Conservation (phyloP, 1,284 basidiomycete genomes). For the Cryptococcus sp. region DNA sequence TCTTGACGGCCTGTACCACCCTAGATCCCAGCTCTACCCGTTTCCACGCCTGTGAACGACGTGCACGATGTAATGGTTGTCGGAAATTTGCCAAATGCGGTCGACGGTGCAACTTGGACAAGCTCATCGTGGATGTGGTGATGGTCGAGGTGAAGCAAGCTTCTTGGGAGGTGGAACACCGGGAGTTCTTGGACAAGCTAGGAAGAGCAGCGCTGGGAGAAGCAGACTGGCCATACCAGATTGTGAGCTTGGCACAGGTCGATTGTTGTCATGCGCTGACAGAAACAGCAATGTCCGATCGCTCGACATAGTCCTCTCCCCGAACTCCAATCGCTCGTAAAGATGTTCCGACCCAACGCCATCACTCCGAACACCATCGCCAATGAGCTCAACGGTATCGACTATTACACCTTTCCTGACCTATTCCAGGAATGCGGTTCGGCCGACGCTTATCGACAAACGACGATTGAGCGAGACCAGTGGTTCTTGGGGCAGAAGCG, state of each 20-base stretch:
- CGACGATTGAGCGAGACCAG: conserved; percentile 22
- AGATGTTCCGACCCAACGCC: conserved; percentile 65
- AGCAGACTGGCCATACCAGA: conserved; percentile 32
- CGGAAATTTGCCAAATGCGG: conserved; percentile 15
- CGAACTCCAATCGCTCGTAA: conserved; percentile 72
- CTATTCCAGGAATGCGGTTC: conserved; percentile 60
- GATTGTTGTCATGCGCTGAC: background rate
- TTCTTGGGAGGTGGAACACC: conserved; percentile 35
- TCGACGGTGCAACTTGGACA: conserved; percentile 19
- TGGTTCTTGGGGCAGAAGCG: conserved; percentile 9
- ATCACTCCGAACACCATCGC: conserved; percentile 75
- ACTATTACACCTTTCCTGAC: conserved; percentile 62
- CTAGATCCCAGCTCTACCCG: conserved; percentile 57
- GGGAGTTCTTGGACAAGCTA: conserved; percentile 16
- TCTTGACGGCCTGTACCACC: conserved; percentile 61
- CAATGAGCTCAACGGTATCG: conserved; percentile 56
- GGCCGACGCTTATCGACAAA: conserved; percentile 28
- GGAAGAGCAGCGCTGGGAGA: conserved; percentile 24
- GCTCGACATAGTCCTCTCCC: conserved; percentile 78
- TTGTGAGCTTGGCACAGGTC: conserved; percentile 26
- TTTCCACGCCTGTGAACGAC: conserved; percentile 87
- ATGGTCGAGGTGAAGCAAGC: conserved; percentile 54
- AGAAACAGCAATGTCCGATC: conserved; percentile 71
- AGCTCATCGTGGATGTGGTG: conserved; percentile 29
- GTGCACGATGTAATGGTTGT: conserved; percentile 58